Percentiles rank a stretch among this genome's conserved stretches.
These are phyloP conservation scores for Candida boleticola DNA, from an alignment of 805 yeast genomes.

Conservation along the genomic window DNA sequence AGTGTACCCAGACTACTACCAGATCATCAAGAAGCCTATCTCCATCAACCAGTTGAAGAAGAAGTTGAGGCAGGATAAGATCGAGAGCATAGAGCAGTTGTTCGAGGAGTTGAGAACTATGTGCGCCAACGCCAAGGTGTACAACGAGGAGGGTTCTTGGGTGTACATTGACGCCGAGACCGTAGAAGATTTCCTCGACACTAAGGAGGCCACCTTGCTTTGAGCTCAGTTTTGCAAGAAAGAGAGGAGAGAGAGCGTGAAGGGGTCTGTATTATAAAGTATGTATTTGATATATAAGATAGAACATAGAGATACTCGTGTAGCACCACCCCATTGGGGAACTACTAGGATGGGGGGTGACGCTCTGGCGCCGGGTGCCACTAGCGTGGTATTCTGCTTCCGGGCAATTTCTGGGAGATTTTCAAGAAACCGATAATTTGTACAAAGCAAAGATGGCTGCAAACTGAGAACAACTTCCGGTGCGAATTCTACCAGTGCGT, in stretches of 20 bases:
- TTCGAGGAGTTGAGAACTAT: slow-evolving; percentile 62
- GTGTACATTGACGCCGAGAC: slow-evolving; percentile 58
- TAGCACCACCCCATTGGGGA: no score
- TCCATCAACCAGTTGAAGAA: slow-evolving; percentile 55
- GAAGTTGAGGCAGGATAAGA: slow-evolving; percentile 39
- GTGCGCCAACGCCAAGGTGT: slow-evolving; percentile 68
- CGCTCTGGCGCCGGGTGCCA: no score
- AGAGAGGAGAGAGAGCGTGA: no score
- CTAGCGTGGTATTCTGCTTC: no score
- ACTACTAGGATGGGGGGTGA: no score
- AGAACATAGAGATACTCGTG: background rate
- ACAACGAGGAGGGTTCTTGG: slow-evolving; percentile 67
- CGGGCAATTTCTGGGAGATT: no score
- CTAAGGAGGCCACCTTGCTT: background rate
- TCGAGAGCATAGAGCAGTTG: slow-evolving; percentile 44
- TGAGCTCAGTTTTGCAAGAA: no score
- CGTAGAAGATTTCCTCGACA: slow-evolving; percentile 38
- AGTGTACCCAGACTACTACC: slow-evolving; percentile 83
- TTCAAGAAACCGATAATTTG: no score
- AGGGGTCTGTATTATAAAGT: background rate
- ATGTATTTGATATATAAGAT: background rate
- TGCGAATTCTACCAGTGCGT: no score
- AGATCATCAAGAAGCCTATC: slow-evolving; percentile 57
- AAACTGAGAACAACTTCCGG: no score
- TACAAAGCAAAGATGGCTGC: no score